phyloP scores from a whole-genome alignment of 495 filamentous ascomycete species.

The Hypoxylon intermedium region DNA sequence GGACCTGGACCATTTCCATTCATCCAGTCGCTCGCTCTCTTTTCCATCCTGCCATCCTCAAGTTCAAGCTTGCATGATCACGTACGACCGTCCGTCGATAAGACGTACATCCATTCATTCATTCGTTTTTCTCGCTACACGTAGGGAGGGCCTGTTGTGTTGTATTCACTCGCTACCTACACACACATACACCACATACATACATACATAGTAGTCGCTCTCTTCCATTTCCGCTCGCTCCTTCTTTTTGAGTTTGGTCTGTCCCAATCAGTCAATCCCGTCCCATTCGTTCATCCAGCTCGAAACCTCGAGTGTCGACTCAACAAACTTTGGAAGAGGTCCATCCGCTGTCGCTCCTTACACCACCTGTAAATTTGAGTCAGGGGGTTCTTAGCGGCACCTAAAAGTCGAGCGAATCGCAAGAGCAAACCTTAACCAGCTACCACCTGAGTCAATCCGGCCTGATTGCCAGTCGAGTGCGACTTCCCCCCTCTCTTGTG shows the following conservation, averaged over 20 bases:
- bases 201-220: conserved; percentile 12
- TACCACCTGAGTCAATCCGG: not conserved
- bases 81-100: conserved; percentile 21
- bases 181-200: not conserved
- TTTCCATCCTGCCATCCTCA: conserved; percentile 17
- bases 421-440: conserved; percentile 14
- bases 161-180: not conserved
- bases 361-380: not conserved
- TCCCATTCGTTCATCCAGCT: conserved; percentile 6
- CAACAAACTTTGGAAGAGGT: conserved; percentile 10
- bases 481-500: not conserved
- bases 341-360: not conserved
- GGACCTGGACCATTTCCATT: conserved; percentile 19
- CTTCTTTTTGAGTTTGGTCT: conserved; percentile 3
- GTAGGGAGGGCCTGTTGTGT: conserved; percentile 6
- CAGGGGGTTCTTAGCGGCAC: not conserved
- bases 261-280: not conserved
- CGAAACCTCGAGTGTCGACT: conserved; percentile 2
- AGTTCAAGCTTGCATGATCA: conserved; percentile 30
- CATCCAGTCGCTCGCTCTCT: conserved; percentile 10
- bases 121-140: conserved; percentile 1
- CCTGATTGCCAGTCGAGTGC: conserved; percentile 1
- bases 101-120: conserved; percentile 27
- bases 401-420: conserved; percentile 5
- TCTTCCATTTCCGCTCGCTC: conserved; percentile 11